Percentiles rank a stretch among this genome's conserved stretches.
Evolutionary conservation across 1,284 basidiomycete genomes (phyloP).

Genomic region (Paramarasmius palmivorus): DNA sequence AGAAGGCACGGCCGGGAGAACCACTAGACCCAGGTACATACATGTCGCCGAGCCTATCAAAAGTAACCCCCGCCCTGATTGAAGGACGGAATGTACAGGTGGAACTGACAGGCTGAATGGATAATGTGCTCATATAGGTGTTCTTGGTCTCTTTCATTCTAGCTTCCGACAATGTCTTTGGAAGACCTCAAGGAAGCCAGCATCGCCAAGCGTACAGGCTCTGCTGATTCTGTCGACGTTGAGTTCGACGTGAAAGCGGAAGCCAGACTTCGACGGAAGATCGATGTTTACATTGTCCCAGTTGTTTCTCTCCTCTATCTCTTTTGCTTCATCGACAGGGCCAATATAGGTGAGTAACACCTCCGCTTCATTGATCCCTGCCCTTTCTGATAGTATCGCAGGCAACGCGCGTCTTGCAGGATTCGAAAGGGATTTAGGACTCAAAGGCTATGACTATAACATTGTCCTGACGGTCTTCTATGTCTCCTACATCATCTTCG

Average conservation of each 20-base stretch:
- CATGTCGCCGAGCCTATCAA: too few relatives aligned
- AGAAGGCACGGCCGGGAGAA: too few relatives aligned
- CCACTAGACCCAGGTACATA: too few relatives aligned
- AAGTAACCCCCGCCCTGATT: too few relatives aligned
- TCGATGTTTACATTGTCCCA: not conserved
- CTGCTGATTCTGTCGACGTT: too few relatives aligned
- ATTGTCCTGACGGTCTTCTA: conserved; percentile 7
- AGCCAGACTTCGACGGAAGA: not conserved
- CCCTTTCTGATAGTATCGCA: not conserved
- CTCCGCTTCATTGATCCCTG: not conserved
- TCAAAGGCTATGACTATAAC: conserved; percentile 13
- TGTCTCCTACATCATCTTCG: not conserved
- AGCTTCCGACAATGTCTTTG: too few relatives aligned
- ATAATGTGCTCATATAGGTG: too few relatives aligned
- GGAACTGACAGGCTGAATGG: too few relatives aligned
- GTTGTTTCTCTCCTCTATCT: not conserved
- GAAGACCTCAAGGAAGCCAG: too few relatives aligned
- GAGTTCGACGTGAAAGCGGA: not conserved
- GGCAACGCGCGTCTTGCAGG: conserved; percentile 9
- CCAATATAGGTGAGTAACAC: not conserved
- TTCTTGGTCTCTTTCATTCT: too few relatives aligned
- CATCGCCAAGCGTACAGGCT: too few relatives aligned
- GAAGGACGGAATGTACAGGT: too few relatives aligned
- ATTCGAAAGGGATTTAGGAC: conserved; percentile 9
- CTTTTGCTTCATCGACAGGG: not conserved